Conservation (phyloP, 2,329 filamentous ascomycete species). For the Aspergillus hortae region DNA sequence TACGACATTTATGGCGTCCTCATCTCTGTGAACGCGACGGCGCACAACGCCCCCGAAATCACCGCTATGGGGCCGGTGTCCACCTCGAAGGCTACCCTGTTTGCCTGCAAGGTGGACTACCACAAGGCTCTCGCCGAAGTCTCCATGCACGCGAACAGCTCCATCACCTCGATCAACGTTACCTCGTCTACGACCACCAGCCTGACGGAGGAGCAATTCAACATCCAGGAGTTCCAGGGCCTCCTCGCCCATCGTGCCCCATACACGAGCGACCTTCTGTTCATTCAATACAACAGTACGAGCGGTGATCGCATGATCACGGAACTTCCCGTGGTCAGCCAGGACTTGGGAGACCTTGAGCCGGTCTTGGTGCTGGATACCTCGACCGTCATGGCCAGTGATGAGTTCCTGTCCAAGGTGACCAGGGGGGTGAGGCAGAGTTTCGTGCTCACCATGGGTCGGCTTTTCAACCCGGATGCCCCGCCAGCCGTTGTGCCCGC, state of each 20-base stretch:
- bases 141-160: constrained; percentile 33
- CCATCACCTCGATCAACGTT: constrained; percentile 24
- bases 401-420: constrained; percentile 25
- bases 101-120: constrained; percentile 31
- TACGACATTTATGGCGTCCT: constrained; percentile 33
- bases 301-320: constrained; percentile 23
- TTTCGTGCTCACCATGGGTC: constrained; percentile 28
- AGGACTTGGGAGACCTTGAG: constrained; percentile 27
- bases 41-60: constrained; percentile 6
- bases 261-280: constrained; percentile 33
- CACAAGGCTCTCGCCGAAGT: constrained; percentile 25
- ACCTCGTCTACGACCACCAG: constrained; percentile 16
- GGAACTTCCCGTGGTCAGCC: constrained; percentile 29
- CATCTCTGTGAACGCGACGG: constrained; percentile 27
- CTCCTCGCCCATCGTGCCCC: constrained; percentile 28
- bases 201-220: constrained; percentile 22
- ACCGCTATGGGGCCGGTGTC: constrained; percentile 11
- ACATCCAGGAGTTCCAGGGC: constrained; percentile 29
- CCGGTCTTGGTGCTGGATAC: constrained; percentile 28
- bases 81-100: constrained; percentile 25
- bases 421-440: constrained; percentile 26
- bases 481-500: constrained; percentile 19
- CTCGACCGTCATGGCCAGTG: constrained; percentile 25
- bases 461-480: constrained; percentile 28
- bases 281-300: constrained; percentile 27